phyloP scores from a whole-genome alignment of 345 rosid species.

The Brassica rapa region DNA sequence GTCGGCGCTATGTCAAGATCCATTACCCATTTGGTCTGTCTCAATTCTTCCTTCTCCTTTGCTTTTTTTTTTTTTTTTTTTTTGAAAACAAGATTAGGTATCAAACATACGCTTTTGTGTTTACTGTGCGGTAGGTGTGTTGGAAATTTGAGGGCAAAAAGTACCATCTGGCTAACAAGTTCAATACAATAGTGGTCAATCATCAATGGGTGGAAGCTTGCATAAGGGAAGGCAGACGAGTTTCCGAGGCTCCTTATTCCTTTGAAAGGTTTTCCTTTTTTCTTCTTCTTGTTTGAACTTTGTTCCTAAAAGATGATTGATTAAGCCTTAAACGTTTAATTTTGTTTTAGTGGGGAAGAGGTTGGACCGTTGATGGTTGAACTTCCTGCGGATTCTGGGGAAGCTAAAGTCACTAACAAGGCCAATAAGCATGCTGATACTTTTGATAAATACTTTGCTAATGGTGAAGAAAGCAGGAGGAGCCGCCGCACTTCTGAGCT shows the following conservation, averaged over 20 bases:
- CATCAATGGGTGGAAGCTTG: slow-evolving; percentile 93
- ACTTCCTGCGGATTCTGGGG: slow-evolving; percentile 40
- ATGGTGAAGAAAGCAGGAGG: slow-evolving; percentile 29
- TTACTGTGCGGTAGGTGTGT: slow-evolving; percentile 57
- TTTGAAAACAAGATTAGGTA: not conserved
- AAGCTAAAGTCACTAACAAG: slow-evolving; percentile 36
- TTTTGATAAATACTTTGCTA: slow-evolving; percentile 33
- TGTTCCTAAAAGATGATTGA: not conserved
- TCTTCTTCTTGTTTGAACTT: not conserved
- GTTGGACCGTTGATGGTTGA: slow-evolving; percentile 59
- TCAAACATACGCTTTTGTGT: not conserved
- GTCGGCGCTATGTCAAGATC: slow-evolving; percentile 75
- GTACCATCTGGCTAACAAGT: slow-evolving; percentile 63
- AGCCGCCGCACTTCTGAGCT: slow-evolving; percentile 39
- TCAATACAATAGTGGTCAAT: slow-evolving; percentile 55
- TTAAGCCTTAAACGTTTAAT: not conserved
- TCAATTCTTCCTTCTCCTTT: not conserved
- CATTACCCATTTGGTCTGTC: slow-evolving; percentile 73
- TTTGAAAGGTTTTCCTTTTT: slow-evolving; percentile 53
- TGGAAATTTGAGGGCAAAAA: slow-evolving; percentile 81
- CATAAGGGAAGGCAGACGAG: slow-evolving; percentile 56
- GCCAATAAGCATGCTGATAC: slow-evolving; percentile 38
- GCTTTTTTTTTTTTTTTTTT: not conserved
- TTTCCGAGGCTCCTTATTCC: slow-evolving; percentile 63
- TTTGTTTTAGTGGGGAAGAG: slow-evolving; percentile 66